Base-by-base conservation (phyloP, 768 basidiomycete genomes). In the Boletales sp. region DNA sequence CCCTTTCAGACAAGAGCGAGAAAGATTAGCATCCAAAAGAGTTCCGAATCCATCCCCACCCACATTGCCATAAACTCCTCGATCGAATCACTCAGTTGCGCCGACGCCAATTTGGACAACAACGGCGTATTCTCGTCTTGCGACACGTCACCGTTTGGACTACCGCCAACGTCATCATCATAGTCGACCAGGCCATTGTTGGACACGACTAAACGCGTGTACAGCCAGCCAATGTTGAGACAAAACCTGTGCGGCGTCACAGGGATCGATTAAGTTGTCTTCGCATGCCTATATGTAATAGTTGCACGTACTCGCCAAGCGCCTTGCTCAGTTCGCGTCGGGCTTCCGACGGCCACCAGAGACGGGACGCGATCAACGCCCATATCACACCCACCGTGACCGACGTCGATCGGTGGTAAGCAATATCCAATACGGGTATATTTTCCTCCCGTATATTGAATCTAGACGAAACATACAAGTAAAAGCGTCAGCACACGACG, bases 271-370 rank as follows among this genome's bases (percentile, higher is more conserved):
- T 21, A 17, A 8, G n/a, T n/a, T 8, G n/a, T 37, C 36, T 8
- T 37, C 4, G 43, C 24, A 45, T 17, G 34, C 35, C 9, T 13
- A 61, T 30, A 45, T 40, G 34, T 34, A 34, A 34, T 13, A 24
- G 38, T 42, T 12, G 3, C 10, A 72, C 84, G 54, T 50, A 95
- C 92, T 98, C 94, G 72, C 91, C 86, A 6, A 98, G 75, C 0
- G 83, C 86, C 53, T 83, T 84, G 41, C 86, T 82, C 5, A 99
- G 73, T 67, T 98, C 95, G 36, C 88, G 74, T 40, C 95, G 74
- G 0, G 97, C 97, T 61, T 97, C 94, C 9, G 89, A 81, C 1
- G 97, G 97, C 95, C 94, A 98, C 89, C 94, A 93, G 54, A 87
- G 86, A 41, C 91, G 75, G 5, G 90, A 93, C 18, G 97, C 83